Evolutionary conservation across 2,329 filamentous ascomycete genomes (phyloP).

Genomic region (Aspergillus fumigatiaffinis): DNA sequence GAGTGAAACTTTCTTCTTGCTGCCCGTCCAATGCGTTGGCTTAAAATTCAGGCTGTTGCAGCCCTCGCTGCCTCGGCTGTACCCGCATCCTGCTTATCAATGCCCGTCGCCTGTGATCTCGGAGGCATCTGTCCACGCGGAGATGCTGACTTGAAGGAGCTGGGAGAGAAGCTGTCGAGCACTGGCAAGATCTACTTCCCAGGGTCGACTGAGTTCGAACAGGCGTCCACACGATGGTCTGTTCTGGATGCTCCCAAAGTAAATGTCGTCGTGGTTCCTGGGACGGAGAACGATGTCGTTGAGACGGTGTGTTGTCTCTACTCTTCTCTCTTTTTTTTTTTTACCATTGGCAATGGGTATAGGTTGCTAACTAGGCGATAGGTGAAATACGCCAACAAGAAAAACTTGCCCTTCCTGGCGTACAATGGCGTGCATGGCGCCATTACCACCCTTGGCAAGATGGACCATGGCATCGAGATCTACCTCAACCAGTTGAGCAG

Average conservation of each 20-base stretch:
- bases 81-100: slow-evolving; percentile 7
- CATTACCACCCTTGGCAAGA: slow-evolving; percentile 46
- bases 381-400: slow-evolving; percentile 48
- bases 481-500: slow-evolving; percentile 44
- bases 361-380: slow-evolving; percentile 12
- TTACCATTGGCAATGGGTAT: neutral
- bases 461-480: slow-evolving; percentile 51
- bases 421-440: slow-evolving; percentile 52
- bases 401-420: slow-evolving; percentile 50
- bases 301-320: slow-evolving; percentile 39
- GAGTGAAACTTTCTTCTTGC: neutral
- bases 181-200: slow-evolving; percentile 43
- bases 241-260: slow-evolving; percentile 40
- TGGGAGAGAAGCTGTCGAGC: slow-evolving; percentile 30
- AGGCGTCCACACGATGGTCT: slow-evolving; percentile 46
- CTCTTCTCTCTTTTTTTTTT: neutral
- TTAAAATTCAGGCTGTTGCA: slow-evolving; percentile 13
- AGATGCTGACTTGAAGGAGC: slow-evolving; percentile 13
- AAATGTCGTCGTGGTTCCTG: slow-evolving; percentile 47
- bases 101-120: slow-evolving; percentile 1
- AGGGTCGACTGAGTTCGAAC: slow-evolving; percentile 38
- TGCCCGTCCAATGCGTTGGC: neutral
- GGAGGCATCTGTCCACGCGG: slow-evolving; percentile 8
- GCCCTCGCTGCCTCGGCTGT: slow-evolving; percentile 25
- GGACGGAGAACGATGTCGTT: slow-evolving; percentile 47